These are phyloP conservation scores for Annulohypoxylon maeteangense DNA, from an alignment of 495 filamentous ascomycete species.

Conservation along the genomic window DNA sequence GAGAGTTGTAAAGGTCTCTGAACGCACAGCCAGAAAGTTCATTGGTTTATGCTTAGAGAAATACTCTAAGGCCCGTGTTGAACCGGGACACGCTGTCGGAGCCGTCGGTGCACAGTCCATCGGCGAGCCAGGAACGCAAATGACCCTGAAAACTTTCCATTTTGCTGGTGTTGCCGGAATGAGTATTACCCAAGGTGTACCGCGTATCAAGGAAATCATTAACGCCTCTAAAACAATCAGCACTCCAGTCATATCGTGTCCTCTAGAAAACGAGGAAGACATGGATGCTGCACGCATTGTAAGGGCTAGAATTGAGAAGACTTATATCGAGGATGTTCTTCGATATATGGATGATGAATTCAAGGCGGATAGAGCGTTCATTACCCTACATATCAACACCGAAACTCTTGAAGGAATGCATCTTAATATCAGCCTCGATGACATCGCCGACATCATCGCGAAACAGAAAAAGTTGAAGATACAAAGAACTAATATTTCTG, in stretches of 20 bases:
- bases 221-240: constrained; percentile 93
- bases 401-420: constrained; percentile 79
- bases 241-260: constrained; percentile 91
- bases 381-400: constrained; percentile 80
- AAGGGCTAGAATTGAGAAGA: constrained; percentile 92
- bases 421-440: constrained; percentile 73
- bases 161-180: constrained; percentile 99
- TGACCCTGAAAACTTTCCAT: constrained; percentile 99
- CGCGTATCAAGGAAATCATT: constrained; percentile 99
- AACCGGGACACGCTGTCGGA: constrained; percentile 96
- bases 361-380: constrained; percentile 74
- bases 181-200: constrained; percentile 98
- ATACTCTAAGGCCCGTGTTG: constrained; percentile 87
- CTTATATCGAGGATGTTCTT: constrained; percentile 77
- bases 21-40: constrained; percentile 75
- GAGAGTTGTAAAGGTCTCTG: constrained; percentile 82
- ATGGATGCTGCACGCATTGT: constrained; percentile 84
- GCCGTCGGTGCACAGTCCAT: constrained; percentile 98
- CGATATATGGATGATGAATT: constrained; percentile 83
- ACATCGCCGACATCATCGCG: constrained; percentile 78
- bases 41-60: constrained; percentile 85
- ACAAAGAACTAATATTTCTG: constrained; percentile 60
- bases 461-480: constrained; percentile 83
- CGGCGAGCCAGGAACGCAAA: constrained; percentile 97
- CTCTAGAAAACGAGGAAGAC: constrained; percentile 73